Evolutionary conservation across 306 rosid genomes (phyloP).

Genomic region (Luffa aegyptiaca): DNA sequence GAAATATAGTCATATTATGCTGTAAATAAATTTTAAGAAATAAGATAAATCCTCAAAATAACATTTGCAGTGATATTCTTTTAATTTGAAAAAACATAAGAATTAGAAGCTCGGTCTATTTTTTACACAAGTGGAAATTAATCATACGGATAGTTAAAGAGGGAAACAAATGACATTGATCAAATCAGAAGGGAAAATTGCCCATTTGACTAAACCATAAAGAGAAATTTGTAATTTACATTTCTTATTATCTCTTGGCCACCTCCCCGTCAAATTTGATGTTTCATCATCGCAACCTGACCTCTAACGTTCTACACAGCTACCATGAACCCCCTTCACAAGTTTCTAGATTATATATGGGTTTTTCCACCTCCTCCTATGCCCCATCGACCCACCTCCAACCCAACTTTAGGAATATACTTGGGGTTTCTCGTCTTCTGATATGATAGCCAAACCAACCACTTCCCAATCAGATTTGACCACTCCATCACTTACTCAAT

Average conservation of each 20-base stretch:
- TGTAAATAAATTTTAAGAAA: not conserved
- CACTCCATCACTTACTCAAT: too few relatives aligned
- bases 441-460: too few relatives aligned
- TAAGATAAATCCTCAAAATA: not conserved
- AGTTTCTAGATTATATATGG: not conserved
- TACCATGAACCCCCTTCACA: too few relatives aligned
- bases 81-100: not conserved
- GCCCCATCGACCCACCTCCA: too few relatives aligned
- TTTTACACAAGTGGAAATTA: not conserved
- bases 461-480: too few relatives aligned
- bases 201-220: not conserved
- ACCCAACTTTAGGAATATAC: too few relatives aligned
- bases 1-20: not conserved
- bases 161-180: not conserved
- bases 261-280: not conserved
- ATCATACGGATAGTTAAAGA: not conserved
- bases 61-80: not conserved
- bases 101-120: not conserved
- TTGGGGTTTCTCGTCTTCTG: too few relatives aligned
- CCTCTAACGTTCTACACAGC: not conserved
- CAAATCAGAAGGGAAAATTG: not conserved
- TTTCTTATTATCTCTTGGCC: not conserved
- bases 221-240: not conserved
- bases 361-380: too few relatives aligned
- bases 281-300: not conserved